These are phyloP conservation scores for Cunninghamia lanceolata DNA, from an alignment of 75 land plant genomes.

Conservation along the genomic window DNA sequence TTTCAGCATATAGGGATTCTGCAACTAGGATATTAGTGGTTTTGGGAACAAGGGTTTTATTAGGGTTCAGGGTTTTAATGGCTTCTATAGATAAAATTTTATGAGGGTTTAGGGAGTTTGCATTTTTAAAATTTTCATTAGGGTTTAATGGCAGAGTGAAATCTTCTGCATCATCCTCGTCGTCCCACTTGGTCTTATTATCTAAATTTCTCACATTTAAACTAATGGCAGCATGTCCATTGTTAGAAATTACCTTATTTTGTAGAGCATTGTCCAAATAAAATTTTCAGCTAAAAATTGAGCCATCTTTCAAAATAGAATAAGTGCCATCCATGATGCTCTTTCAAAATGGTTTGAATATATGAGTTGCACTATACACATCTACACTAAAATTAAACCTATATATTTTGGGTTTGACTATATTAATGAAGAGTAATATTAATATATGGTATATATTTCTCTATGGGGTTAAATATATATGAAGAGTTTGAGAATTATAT, in stretches of 20 bases:
- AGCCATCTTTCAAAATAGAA: slow-evolving; percentile 70
- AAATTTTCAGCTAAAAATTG: slow-evolving; percentile 67
- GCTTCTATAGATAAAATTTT: not conserved
- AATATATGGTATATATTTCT: too few species aligned
- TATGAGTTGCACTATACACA: too few species aligned
- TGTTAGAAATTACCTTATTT: too few species aligned
- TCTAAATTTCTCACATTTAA: not conserved
- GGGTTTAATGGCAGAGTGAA: not conserved
- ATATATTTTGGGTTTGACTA: too few species aligned
- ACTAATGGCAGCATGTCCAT: not conserved
- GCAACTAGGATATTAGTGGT: not conserved
- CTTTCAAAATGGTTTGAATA: too few species aligned
- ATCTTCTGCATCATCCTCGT: slow-evolving; percentile 7
- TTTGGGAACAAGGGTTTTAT: not conserved
- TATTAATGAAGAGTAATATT: too few species aligned
- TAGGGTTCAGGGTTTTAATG: not conserved
- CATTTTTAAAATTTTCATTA: not conserved
- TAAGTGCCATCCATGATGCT: slow-evolving; percentile 40
- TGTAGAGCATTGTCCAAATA: not conserved
- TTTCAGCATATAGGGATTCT: not conserved
- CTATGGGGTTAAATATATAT: too few species aligned
- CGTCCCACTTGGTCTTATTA: slow-evolving; percentile 8
- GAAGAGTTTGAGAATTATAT: too few species aligned
- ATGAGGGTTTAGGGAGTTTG: not conserved
- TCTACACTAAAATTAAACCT: too few species aligned